Evolutionary conservation across 2,329 filamentous ascomycete genomes (phyloP).

Genomic region (Knufia petricola): DNA sequence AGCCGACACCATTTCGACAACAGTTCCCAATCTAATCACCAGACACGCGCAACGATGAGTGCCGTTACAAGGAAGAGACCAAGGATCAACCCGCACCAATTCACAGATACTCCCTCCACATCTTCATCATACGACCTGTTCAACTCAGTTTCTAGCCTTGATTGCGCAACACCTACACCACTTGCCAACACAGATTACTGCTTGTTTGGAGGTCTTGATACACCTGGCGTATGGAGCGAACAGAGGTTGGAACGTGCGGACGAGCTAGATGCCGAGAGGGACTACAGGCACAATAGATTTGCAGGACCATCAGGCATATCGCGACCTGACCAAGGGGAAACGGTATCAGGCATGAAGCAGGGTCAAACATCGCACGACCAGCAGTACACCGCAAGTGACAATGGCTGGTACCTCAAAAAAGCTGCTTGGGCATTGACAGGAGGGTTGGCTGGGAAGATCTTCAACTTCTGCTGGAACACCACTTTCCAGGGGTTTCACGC

Average conservation of each 20-base stretch:
- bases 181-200: conserved; percentile 32
- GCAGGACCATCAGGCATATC: neutral
- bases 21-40: neutral
- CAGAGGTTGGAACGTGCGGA: conserved; percentile 20
- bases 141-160: conserved; percentile 8
- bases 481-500: conserved; percentile 76
- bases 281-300: conserved; percentile 36
- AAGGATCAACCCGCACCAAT: neutral
- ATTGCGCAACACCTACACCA: conserved; percentile 27
- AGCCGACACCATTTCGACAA: conserved; percentile 1
- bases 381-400: conserved; percentile 7
- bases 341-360: conserved; percentile 19
- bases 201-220: conserved; percentile 28
- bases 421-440: conserved; percentile 35
- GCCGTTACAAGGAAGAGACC: conserved; percentile 8
- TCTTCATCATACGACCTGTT: neutral
- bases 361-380: neutral
- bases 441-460: conserved; percentile 56
- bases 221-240: conserved; percentile 23
- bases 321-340: conserved; percentile 22
- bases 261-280: conserved; percentile 27
- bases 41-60: neutral
- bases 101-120: neutral
- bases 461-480: conserved; percentile 68
- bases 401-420: conserved; percentile 29